Conservation (phyloP, 2,329 filamentous ascomycete genomes). For the Delphinella strobiligena region DNA sequence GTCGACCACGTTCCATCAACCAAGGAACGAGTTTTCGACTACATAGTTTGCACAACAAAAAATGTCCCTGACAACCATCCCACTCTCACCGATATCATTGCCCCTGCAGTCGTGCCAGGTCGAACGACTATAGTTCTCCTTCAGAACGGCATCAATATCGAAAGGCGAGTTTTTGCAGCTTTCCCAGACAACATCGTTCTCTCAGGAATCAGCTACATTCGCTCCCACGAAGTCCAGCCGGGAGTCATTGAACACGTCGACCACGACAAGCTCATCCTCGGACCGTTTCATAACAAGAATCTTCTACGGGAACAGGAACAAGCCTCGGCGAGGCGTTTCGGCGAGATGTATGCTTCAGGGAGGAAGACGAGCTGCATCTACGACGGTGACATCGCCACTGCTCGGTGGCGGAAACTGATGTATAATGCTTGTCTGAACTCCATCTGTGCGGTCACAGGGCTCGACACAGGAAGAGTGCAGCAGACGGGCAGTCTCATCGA, state of each 20-base stretch:
- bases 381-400: slow-evolving; percentile 30
- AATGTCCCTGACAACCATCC: slow-evolving; percentile 44
- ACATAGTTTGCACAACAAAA: slow-evolving; percentile 46
- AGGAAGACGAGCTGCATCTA: slow-evolving; percentile 33
- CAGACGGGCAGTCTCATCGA: slow-evolving; percentile 33
- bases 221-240: slow-evolving; percentile 34
- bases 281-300: slow-evolving; percentile 33
- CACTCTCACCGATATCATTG: slow-evolving; percentile 35
- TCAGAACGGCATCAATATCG: slow-evolving; percentile 55
- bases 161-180: slow-evolving; percentile 37
- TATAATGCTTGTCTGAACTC: slow-evolving; percentile 42
- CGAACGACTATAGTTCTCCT: slow-evolving; percentile 44
- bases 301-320: slow-evolving; percentile 12
- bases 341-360: slow-evolving; percentile 34
- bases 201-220: slow-evolving; percentile 42
- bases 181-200: slow-evolving; percentile 44
- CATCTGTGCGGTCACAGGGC: slow-evolving; percentile 37
- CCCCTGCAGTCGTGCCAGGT: slow-evolving; percentile 38
- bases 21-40: slow-evolving; percentile 36
- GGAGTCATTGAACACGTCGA: slow-evolving; percentile 43
- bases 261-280: slow-evolving; percentile 38
- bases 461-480: slow-evolving; percentile 41
- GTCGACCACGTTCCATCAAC: not conserved
- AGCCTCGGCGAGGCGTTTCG: slow-evolving; percentile 29
- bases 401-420: slow-evolving; percentile 41